Evolutionary conservation across 176 grass and related monocot genomes (phyloP), one percentile per base, ranked within the genome.

Genomic region (Typha latifolia): DNA sequence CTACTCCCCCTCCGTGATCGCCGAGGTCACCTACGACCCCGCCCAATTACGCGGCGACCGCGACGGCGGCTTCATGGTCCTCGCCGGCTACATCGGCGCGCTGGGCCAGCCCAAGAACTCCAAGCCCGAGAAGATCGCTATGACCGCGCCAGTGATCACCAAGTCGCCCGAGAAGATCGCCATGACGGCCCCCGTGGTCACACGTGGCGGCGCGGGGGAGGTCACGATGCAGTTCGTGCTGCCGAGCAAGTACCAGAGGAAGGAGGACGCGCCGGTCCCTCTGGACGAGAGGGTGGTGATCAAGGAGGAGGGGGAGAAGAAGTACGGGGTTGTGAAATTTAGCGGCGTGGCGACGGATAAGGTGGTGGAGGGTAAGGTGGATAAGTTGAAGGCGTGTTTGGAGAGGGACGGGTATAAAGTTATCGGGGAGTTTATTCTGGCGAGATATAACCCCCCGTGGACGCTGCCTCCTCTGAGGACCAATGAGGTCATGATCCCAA

Each of bases 401-500:
- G 81, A 89, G 80, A 91, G 84, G 62, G 83, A 89, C 20, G 88
- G 85, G 21, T 62, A 78, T 52, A 78, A 68, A 56, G 61, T 72
- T 29, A 83, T 68, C 1, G 88, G 82, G 1, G 82, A 85, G 13
- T 89, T 80, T 74, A 62, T 97, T 21, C 85, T 92, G 19, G 89
- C 85, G 3, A 82, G 88, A 51, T 97, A 92, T 48, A 97, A 97
- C 69, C 93, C 93, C 11, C 88, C 88, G 1, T 97, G 81, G 78
- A 97, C 93, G 31, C 78, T 97, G 31, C 88, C 93, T 64, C 88
- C 83, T n/a, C 85, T 97, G 14, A 81, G 93, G 66, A 92, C 88
- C 69, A 97, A 97, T 64, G 88, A 92, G 67, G 74, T 97, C 72
- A 97, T 97, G 93, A 67, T 92, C 71, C 93, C 93, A 31, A 62